phyloP scores from a whole-genome alignment of 2,329 filamentous ascomycete genomes.

The Fusarium sp. region DNA sequence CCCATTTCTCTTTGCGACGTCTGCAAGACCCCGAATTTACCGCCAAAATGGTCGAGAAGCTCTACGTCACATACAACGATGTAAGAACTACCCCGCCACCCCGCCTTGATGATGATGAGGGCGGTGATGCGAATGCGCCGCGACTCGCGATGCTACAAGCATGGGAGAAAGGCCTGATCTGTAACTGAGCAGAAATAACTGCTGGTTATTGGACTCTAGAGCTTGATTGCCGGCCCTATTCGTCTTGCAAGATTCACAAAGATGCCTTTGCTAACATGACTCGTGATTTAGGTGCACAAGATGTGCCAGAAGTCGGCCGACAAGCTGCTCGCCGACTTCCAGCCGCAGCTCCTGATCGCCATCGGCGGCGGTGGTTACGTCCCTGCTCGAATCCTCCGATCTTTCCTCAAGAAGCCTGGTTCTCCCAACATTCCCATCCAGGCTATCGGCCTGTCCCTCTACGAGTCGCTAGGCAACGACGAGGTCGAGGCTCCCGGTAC shows the following conservation, averaged over 20 bases:
- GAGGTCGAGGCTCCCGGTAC: constrained; percentile 82
- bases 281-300: constrained; percentile 85
- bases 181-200: neutral
- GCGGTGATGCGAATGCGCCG: constrained; percentile 32
- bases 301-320: constrained; percentile 91
- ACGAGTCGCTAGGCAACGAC: constrained; percentile 82
- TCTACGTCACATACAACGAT: constrained; percentile 95
- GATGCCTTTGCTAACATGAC: constrained; percentile 32
- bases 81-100: constrained; percentile 66
- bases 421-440: constrained; percentile 98
- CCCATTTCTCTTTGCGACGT: constrained; percentile 21
- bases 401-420: constrained; percentile 92
- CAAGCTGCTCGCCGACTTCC: constrained; percentile 86
- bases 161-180: neutral
- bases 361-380: constrained; percentile 98
- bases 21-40: constrained; percentile 30
- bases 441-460: constrained; percentile 97
- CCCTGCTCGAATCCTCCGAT: constrained; percentile 95
- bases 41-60: constrained; percentile 83
- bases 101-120: constrained; percentile 42
- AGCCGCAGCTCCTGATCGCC: constrained; percentile 97
- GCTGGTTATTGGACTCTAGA: neutral
- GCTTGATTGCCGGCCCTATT: neutral
- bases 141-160: constrained; percentile 13
- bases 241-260: neutral